A percentile compares a stretch with the other conserved stretches of the same genome.
These are phyloP conservation scores for Angomonas deanei DNA, from an alignment of 208 protist species.

Conservation along the genomic window DNA sequence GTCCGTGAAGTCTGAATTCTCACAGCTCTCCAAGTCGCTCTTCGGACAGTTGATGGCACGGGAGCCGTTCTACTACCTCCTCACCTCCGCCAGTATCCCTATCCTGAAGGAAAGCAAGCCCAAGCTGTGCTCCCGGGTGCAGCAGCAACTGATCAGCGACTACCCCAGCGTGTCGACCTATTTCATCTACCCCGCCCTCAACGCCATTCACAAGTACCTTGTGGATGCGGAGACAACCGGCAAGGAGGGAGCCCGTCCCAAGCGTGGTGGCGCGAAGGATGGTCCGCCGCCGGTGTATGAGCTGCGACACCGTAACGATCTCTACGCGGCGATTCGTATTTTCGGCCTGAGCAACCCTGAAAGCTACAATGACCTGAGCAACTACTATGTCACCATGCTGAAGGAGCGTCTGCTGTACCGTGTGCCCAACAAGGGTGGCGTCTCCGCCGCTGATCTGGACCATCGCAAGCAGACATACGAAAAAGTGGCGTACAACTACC, in stretches of 20 bases:
- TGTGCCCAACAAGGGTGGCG: not conserved
- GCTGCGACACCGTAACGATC: not conserved
- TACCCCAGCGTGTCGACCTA: not conserved
- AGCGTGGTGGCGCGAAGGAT: not conserved
- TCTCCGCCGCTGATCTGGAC: not conserved
- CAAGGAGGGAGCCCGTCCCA: not conserved
- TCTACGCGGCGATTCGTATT: not conserved
- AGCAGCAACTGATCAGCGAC: too few species aligned
- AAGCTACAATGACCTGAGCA: not conserved
- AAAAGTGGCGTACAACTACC: not conserved
- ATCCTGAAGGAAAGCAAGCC: not conserved
- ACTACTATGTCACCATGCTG: not conserved
- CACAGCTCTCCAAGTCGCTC: not conserved
- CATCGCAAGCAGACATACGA: not conserved
- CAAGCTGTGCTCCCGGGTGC: not conserved
- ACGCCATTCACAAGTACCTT: constrained; percentile 26
- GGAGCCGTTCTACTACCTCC: not conserved
- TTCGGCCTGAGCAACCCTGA: not conserved
- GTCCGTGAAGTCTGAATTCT: not conserved
- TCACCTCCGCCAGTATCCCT: not conserved
- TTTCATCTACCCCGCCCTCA: not conserved
- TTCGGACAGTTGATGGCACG: not conserved
- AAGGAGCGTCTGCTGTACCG: not conserved
- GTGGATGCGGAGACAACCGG: constrained; percentile 9
- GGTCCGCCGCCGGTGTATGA: not conserved